Evolutionary conservation across 306 rosid genomes (phyloP), one percentile per base, ranked within the genome.

Genomic region (Begonia peltatifolia): DNA sequence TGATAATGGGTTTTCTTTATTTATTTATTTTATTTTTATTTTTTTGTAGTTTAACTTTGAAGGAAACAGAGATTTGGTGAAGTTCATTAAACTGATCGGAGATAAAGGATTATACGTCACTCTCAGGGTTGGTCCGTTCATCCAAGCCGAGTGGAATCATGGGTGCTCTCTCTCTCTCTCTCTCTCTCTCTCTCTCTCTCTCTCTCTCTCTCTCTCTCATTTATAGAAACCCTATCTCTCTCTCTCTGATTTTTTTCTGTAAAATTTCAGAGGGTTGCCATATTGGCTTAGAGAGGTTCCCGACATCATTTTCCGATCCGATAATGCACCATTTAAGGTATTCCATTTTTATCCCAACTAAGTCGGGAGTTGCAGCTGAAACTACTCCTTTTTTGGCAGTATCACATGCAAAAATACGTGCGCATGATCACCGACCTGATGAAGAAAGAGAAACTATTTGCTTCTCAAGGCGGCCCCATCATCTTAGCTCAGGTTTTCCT

Each of bases 91-190:
- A 67, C 53, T 77, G 10, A 9, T 78, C 20, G 82, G 58, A 17
- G 56, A 71, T 42, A 47, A 59, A 47, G 81, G 81, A 15, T 72
- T 90, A 94, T 90, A 54, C 25, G 84, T 59, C 11, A 78, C 77
- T 20, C 80, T 90, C 2, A 71, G 99, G 65, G 55, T 90, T 63
- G 95, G 99, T 0, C 99, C 99, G 44, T 90, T 90, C 71, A 79
- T 90, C 68, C 95, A 90, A 66, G 99, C 95, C 6, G 99, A 90
- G 65, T 90, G 95, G 95, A 90, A 86, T 56, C 95, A 90, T 15
- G 99, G 97, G 96, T 87, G 66, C 48, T 16, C 2, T 4, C 42
- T 36, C 38, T 6, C 15, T 8, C 2, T 54, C 6, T 53, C 56
- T 47, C 57, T 46, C 25, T 41, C 13, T 8, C 2, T 54, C 6